phyloP scores from a whole-genome alignment of 1,139 yeast species.

The Hansenula sp. region DNA sequence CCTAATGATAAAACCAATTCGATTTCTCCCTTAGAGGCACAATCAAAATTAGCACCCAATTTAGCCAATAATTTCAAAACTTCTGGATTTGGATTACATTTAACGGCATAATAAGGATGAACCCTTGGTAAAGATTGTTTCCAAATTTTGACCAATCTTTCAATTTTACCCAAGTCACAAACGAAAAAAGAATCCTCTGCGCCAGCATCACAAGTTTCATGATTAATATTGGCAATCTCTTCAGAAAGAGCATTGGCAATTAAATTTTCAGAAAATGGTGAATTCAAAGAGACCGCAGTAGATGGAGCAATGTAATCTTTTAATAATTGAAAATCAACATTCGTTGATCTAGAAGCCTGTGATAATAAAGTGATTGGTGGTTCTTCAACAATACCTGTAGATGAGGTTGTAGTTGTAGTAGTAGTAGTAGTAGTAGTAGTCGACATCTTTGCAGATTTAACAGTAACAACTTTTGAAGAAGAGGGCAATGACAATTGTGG shows the following conservation, averaged over 20 bases:
- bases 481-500: background rate
- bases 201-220: conserved; percentile 64
- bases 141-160: conserved; percentile 64
- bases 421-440: conserved; percentile 10
- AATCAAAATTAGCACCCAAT: conserved; percentile 80
- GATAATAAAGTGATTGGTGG: background rate
- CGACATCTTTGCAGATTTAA: conserved; percentile 15
- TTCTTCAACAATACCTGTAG: too few relatives aligned
- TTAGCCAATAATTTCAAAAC: conserved; percentile 55
- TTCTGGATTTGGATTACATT: conserved; percentile 76
- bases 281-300: conserved; percentile 11
- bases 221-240: conserved; percentile 47
- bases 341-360: background rate
- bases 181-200: conserved; percentile 88
- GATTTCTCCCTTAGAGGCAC: conserved; percentile 89
- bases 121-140: conserved; percentile 60
- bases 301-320: conserved; percentile 3
- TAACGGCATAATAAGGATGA: conserved; percentile 87
- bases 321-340: conserved; percentile 8
- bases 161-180: conserved; percentile 76
- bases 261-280: conserved; percentile 16
- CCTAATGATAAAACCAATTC: conserved; percentile 61
- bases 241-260: conserved; percentile 40
- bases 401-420: conserved; percentile 9
- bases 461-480: conserved; percentile 13